phyloP scores from a whole-genome alignment of 305 asterid genomes.

The Striga hermonthica region DNA sequence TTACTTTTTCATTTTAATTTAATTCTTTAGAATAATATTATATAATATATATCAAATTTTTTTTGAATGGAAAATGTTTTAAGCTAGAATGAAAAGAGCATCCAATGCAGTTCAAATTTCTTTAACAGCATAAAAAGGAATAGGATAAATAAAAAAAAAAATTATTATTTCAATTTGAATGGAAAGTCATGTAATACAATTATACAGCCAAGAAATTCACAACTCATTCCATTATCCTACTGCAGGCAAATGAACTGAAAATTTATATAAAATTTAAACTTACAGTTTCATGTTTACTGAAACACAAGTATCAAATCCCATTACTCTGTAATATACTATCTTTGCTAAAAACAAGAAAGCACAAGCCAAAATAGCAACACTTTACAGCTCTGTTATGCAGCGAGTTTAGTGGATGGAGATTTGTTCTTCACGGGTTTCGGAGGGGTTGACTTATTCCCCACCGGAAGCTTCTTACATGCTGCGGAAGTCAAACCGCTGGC shows the following conservation, averaged over 20 bases:
- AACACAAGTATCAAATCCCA: constrained; percentile 30
- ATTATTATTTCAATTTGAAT: neutral
- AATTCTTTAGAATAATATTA: too few species aligned
- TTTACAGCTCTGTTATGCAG: constrained; percentile 30
- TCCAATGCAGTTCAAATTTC: too few species aligned
- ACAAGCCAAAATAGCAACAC: constrained; percentile 29
- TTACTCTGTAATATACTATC: constrained; percentile 35
- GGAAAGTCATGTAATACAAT: neutral
- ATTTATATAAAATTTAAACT: constrained; percentile 17
- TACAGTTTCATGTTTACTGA: constrained; percentile 23
- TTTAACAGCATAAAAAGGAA: too few species aligned
- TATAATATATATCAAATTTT: too few species aligned
- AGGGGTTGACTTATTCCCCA: constrained; percentile 50
- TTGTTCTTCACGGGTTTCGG: constrained; percentile 40
- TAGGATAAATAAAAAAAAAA: too few species aligned
- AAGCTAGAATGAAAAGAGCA: too few species aligned
- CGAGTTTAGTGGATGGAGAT: constrained; percentile 27
- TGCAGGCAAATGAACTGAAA: neutral
- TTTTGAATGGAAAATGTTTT: too few species aligned
- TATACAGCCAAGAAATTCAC: constrained; percentile 13
- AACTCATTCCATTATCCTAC: neutral
- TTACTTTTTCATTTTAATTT: too few species aligned
- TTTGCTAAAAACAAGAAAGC: neutral
- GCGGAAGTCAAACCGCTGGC: constrained; percentile 37
- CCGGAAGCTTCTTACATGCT: constrained; percentile 44